A percentile compares a stretch with the other conserved stretches of the same genome.
phyloP scores from a whole-genome alignment of 306 rosid species.

The Rubus idaeus region DNA sequence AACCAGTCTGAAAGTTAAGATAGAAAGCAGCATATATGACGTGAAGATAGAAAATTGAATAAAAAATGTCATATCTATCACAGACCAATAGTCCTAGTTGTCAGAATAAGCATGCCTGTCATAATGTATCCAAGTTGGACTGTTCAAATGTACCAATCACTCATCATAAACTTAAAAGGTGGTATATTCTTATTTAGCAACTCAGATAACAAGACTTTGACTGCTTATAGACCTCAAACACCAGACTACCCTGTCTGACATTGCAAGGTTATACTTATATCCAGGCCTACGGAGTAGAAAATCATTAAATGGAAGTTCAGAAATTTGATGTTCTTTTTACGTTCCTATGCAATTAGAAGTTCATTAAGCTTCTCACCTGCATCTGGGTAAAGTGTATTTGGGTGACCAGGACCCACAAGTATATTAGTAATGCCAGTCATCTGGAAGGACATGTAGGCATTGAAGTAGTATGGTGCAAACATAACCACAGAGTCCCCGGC shows the following conservation, averaged over 20 bases:
- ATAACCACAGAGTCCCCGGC: conserved; percentile 84
- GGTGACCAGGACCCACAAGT: conserved; percentile 78
- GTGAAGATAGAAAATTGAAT: conserved; percentile 11
- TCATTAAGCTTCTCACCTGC: conserved; percentile 51
- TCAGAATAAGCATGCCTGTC: not conserved
- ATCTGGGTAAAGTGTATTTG: conserved; percentile 81
- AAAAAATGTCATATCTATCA: conserved; percentile 3
- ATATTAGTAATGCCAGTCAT: conserved; percentile 92
- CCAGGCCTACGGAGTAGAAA: conserved; percentile 7
- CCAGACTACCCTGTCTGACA: conserved; percentile 9
- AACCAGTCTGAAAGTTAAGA: conserved; percentile 75
- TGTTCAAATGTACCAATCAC: not conserved
- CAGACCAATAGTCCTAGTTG: not conserved
- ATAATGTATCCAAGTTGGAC: conserved; percentile 4
- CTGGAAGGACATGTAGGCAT: conserved; percentile 88
- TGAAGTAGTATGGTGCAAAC: conserved; percentile 97
- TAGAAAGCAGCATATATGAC: conserved; percentile 15
- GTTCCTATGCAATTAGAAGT: not conserved
- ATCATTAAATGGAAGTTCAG: conserved; percentile 1
- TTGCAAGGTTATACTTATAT: conserved; percentile 12
- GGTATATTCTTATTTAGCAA: not conserved
- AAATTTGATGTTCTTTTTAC: not conserved
- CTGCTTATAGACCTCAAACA: conserved; percentile 2
- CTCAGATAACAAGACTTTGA: conserved; percentile 8
- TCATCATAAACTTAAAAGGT: not conserved